Conservation (phyloP, 225 moss, liverwort and hornwort genomes). For the Anthoceros angustus region DNA sequence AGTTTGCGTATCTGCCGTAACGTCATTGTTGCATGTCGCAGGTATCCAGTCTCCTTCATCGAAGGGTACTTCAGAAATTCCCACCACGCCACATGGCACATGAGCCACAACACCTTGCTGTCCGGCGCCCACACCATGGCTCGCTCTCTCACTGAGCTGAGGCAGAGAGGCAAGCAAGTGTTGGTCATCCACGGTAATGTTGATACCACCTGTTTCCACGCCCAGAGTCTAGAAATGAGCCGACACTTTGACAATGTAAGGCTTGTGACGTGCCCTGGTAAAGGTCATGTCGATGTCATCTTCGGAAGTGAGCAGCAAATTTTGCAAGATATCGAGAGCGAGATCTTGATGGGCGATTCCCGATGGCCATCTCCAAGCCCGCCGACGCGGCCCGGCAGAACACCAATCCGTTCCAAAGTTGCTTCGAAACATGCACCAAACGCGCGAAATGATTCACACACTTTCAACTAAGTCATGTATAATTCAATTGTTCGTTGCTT, state of each 20-base stretch:
- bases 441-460: too few species aligned
- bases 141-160: conserved; percentile 23
- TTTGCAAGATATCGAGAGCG: conserved; percentile 23
- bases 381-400: too few species aligned
- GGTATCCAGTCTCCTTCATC: conserved; percentile 51
- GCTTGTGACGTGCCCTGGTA: conserved; percentile 29
- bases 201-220: conserved; percentile 38
- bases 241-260: conserved; percentile 37
- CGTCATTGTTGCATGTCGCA: conserved; percentile 6
- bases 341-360: conserved; percentile 22
- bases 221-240: conserved; percentile 39
- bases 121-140: conserved; percentile 52
- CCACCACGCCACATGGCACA: conserved; percentile 63
- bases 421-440: too few species aligned
- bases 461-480: too few species aligned
- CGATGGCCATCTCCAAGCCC: too few species aligned
- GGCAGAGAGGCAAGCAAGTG: conserved; percentile 24
- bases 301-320: conserved; percentile 35
- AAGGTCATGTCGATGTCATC: conserved; percentile 52
- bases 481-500: too few species aligned
- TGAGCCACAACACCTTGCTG: conserved; percentile 53
- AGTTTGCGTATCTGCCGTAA: too few species aligned
- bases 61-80: conserved; percentile 43
- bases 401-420: too few species aligned
- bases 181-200: conserved; percentile 48